Percentiles rank a stretch among this genome's conserved stretches.
phyloP scores from a whole-genome alignment of 805 yeast species.

The Komagataella pastoris region DNA sequence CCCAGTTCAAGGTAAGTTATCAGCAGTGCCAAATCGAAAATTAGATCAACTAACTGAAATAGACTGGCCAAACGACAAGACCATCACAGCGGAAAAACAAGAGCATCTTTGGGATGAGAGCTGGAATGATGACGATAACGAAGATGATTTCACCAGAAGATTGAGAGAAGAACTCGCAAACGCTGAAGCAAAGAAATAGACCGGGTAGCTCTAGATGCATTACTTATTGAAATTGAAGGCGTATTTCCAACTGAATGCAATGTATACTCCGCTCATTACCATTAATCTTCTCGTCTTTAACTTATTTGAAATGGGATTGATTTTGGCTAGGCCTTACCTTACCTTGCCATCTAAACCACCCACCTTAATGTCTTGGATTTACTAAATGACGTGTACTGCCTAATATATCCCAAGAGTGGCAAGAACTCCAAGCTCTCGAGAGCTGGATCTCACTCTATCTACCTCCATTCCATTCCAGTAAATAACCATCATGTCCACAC shows the following conservation, averaged over 20 bases:
- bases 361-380: background rate
- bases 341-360: background rate
- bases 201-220: background rate
- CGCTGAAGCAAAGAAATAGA: background rate
- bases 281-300: background rate
- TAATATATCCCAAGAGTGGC: background rate
- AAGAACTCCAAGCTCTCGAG: background rate
- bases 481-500: background rate
- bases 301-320: no score
- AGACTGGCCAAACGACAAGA: conserved; percentile 58
- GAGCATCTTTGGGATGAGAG: conserved; percentile 86
- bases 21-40: background rate
- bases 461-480: background rate
- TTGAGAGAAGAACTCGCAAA: conserved; percentile 33
- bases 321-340: background rate
- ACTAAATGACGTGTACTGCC: background rate
- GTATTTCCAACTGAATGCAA: background rate
- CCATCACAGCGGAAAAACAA: conserved; percentile 37
- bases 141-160: conserved; percentile 72
- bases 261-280: background rate
- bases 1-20: conserved; percentile 57
- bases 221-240: background rate
- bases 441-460: background rate
- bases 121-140: conserved; percentile 94
- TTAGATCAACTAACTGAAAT: background rate